These are phyloP conservation scores for Patellifolia procumbens DNA, from an alignment of 179 eudicot genomes.

Conservation along the genomic window DNA sequence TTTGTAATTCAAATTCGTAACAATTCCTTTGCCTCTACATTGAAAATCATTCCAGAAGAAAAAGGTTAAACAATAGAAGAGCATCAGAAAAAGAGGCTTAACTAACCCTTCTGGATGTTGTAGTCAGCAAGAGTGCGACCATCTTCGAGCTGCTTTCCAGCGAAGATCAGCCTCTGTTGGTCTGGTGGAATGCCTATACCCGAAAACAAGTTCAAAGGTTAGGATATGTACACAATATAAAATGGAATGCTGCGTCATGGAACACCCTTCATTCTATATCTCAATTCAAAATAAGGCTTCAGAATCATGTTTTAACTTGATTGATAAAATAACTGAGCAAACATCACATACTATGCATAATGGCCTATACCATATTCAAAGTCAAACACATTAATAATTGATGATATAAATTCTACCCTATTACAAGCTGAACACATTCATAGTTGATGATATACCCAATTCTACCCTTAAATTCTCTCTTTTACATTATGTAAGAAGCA, in stretches of 20 bases:
- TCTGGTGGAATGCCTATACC: constrained; percentile 44
- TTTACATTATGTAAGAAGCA: too few relatives aligned
- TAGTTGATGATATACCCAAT: too few relatives aligned
- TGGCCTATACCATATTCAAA: neutral
- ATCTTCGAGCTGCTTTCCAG: constrained; percentile 51
- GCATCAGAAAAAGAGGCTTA: neutral
- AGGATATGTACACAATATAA: neutral
- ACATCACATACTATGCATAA: neutral
- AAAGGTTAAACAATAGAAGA: neutral
- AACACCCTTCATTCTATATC: neutral
- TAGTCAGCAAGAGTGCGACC: constrained; percentile 52
- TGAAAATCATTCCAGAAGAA: neutral
- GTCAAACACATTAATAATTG: neutral
- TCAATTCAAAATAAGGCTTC: neutral
- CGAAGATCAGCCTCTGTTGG: constrained; percentile 51
- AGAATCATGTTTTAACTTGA: too few relatives aligned
- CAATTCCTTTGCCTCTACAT: neutral
- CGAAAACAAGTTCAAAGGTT: neutral
- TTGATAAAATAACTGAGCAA: neutral
- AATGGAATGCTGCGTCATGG: neutral
- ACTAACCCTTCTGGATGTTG: constrained; percentile 46
- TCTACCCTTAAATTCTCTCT: too few relatives aligned
- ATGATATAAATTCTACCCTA: too few relatives aligned
- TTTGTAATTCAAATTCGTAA: neutral
- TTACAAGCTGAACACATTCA: too few relatives aligned